These are phyloP conservation scores for Drechslerella coelobrocha DNA, from an alignment of 2,329 filamentous ascomycete species.

Conservation along the genomic window DNA sequence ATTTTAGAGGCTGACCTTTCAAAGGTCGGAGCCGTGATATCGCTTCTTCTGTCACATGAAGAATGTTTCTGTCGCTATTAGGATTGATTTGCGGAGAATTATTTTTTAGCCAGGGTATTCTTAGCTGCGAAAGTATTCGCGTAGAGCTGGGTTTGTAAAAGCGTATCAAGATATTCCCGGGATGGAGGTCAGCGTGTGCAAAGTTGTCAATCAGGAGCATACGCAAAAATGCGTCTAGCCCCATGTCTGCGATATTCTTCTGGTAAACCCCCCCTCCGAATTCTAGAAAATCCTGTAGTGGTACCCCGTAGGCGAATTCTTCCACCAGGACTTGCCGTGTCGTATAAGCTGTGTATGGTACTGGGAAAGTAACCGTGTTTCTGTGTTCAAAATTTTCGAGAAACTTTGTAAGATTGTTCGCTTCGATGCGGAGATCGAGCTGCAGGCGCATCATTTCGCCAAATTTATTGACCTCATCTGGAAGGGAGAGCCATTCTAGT, in stretches of 20 bases:
- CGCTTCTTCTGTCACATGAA: conserved; percentile 85
- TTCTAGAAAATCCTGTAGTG: conserved; percentile 85
- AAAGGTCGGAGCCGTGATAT: conserved; percentile 79
- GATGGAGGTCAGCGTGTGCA: conserved; percentile 93
- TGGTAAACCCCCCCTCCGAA: conserved; percentile 92
- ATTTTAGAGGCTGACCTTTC: conserved; percentile 71
- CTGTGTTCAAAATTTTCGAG: conserved; percentile 87
- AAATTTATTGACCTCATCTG: conserved; percentile 91
- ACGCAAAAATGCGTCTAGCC: conserved; percentile 90
- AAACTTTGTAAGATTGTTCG: conserved; percentile 86
- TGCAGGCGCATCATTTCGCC: conserved; percentile 99
- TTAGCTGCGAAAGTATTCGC: conserved; percentile 67
- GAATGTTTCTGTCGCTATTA: conserved; percentile 61
- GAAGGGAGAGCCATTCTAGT: conserved; percentile 95
- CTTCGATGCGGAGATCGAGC: conserved; percentile 91
- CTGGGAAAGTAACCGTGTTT: conserved; percentile 95
- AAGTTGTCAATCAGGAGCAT: conserved; percentile 99
- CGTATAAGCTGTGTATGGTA: conserved; percentile 88
- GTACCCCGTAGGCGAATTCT: conserved; percentile 94
- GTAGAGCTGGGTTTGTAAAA: conserved; percentile 83
- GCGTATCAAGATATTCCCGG: conserved; percentile 98
- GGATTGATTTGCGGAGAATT: not conserved
- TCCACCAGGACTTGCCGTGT: conserved; percentile 92
- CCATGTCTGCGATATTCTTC: conserved; percentile 91
- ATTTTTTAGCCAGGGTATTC: conserved; percentile 55